Evolutionary conservation across 2,329 filamentous ascomycete genomes (phyloP).

Genomic region (Acephala macrosclerotiorum): DNA sequence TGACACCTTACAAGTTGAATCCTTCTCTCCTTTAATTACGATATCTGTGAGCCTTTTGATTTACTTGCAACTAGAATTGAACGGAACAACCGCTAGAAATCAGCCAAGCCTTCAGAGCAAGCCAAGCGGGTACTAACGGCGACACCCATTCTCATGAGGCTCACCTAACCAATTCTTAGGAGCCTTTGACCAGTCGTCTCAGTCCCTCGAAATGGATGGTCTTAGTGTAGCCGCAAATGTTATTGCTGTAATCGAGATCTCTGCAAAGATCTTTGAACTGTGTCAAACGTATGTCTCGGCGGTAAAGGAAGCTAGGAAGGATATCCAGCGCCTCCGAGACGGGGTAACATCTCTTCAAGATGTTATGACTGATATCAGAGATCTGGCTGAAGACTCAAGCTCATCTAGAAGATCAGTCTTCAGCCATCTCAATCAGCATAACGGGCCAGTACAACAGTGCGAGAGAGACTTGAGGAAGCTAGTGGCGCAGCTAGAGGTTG

Average conservation of each 20-base stretch:
- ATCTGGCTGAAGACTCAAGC: constrained; percentile 13
- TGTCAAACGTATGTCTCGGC: constrained; percentile 11
- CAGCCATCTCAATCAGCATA: constrained; percentile 16
- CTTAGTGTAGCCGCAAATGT: constrained; percentile 19
- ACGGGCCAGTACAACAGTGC: constrained; percentile 16
- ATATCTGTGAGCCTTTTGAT: constrained; percentile 10
- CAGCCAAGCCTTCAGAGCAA: constrained; percentile 9
- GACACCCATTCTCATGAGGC: background rate
- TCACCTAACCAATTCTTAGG: constrained; percentile 3
- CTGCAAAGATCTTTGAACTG: constrained; percentile 12
- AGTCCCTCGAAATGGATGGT: constrained; percentile 17
- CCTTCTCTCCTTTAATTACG: constrained; percentile 1
- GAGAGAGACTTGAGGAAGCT: constrained; percentile 13
- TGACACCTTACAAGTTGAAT: constrained; percentile 8
- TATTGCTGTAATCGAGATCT: constrained; percentile 24
- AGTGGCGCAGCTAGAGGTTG: constrained; percentile 13
- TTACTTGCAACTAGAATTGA: background rate
- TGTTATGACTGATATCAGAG: constrained; percentile 9
- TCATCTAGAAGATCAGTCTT: constrained; percentile 14
- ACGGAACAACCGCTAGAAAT: constrained; percentile 5
- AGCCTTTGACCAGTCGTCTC: background rate
- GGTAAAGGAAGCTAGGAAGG: constrained; percentile 20
- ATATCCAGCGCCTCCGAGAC: constrained; percentile 17
- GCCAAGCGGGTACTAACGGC: background rate
- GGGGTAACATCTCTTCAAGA: constrained; percentile 14